Percentiles rank a stretch among this genome's conserved stretches.
Conservation (phyloP, 2,329 filamentous ascomycete species). For the Fusarium metavorans region DNA sequence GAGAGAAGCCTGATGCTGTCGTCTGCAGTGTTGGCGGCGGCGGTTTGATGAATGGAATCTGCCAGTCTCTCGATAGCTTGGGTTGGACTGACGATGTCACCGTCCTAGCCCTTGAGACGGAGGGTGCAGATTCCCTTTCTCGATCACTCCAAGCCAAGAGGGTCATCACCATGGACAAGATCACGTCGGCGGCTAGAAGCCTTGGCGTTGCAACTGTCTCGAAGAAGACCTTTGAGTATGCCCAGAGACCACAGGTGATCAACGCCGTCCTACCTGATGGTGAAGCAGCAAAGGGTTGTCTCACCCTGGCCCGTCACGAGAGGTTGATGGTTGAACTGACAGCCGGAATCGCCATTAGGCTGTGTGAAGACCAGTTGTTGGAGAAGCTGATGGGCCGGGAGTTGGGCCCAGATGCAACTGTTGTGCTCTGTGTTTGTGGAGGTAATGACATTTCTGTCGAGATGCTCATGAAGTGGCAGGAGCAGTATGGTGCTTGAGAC, state of each 20-base stretch:
- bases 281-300: slow-evolving; percentile 44
- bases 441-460: slow-evolving; percentile 50
- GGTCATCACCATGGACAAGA: slow-evolving; percentile 72
- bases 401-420: slow-evolving; percentile 41
- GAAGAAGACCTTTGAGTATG: slow-evolving; percentile 53
- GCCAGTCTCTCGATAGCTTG: slow-evolving; percentile 67
- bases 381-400: slow-evolving; percentile 24
- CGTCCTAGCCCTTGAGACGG: slow-evolving; percentile 79
- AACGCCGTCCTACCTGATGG: slow-evolving; percentile 44
- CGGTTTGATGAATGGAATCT: slow-evolving; percentile 80
- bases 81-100: slow-evolving; percentile 46
- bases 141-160: slow-evolving; percentile 64
- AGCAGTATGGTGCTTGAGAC: slow-evolving; percentile 25
- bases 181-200: slow-evolving; percentile 78
- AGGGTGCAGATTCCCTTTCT: slow-evolving; percentile 75
- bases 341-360: slow-evolving; percentile 45
- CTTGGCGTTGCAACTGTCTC: slow-evolving; percentile 78
- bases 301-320: slow-evolving; percentile 46
- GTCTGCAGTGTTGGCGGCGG: slow-evolving; percentile 85
- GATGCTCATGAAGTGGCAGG: slow-evolving; percentile 43
- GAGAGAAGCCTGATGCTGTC: slow-evolving; percentile 74
- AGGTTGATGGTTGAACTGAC: slow-evolving; percentile 47
- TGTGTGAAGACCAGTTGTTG: slow-evolving; percentile 44
- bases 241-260: slow-evolving; percentile 41
- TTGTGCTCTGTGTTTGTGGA: slow-evolving; percentile 49